Percentiles rank a stretch among this genome's conserved stretches.
phyloP scores from a whole-genome alignment of 2,329 filamentous ascomycete species.

The Aureobasidium vineae region DNA sequence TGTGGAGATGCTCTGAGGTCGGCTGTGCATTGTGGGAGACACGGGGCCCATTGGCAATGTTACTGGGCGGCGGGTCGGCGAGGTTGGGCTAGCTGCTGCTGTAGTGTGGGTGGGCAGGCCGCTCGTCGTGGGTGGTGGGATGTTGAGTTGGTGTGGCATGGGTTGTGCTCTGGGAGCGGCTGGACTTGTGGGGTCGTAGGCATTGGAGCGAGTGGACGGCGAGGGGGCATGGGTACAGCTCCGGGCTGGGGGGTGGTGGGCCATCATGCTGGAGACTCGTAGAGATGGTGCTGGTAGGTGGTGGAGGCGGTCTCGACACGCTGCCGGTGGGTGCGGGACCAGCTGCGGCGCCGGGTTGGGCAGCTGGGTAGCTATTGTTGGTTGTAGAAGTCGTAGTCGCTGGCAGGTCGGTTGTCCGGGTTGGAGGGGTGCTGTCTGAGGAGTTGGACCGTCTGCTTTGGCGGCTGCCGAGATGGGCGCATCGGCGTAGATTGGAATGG shows the following conservation, averaged over 20 bases:
- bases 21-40: conserved; percentile 31
- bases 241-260: conserved; percentile 47
- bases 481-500: conserved; percentile 49
- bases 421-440: conserved; percentile 37
- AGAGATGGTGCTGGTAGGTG: conserved; percentile 33
- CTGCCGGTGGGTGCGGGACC: conserved; percentile 38
- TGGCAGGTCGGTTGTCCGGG: neutral
- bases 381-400: conserved; percentile 22
- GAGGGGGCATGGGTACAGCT: conserved; percentile 39
- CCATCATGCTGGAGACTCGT: conserved; percentile 31
- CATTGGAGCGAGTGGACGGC: conserved; percentile 30
- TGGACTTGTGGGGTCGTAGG: conserved; percentile 33
- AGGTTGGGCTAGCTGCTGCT: conserved; percentile 32
- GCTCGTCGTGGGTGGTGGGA: conserved; percentile 42
- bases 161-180: conserved; percentile 43
- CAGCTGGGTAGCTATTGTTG: conserved; percentile 33
- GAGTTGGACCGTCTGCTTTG: conserved; percentile 41
- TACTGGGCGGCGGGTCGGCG: conserved; percentile 34
- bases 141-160: conserved; percentile 43
- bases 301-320: conserved; percentile 30
- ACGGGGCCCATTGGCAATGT: conserved; percentile 42
- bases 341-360: conserved; percentile 35
- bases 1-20: conserved; percentile 34
- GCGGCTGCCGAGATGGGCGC: conserved; percentile 43
- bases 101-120: conserved; percentile 44